Base-by-base conservation (phyloP, 805 yeast genomes). In the Cyberlindnera nakhonratchasimensis region DNA sequence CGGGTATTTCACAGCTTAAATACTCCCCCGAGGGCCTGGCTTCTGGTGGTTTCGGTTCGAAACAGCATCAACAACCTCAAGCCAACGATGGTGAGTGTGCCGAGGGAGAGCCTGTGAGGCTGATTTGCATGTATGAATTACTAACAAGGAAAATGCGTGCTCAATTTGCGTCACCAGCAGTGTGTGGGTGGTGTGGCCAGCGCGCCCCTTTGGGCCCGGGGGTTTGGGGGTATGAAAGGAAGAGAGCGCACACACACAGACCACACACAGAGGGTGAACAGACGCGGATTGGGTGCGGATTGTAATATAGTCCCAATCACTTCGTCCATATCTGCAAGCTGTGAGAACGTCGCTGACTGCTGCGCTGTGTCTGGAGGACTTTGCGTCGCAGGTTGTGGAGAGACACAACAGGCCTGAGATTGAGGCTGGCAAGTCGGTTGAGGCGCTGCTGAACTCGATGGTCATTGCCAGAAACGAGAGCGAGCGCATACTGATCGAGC, bases 331-430 rank as follows among this genome's bases (percentile, higher is more conserved):
- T 58, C 75, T 93, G 40, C 82, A 86, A 7, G 96, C 97, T 1
- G 99, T 93, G 29, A 83, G 98, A 64, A 78, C 84, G 43, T 88
- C 98, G 22, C 75, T 93, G 53, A 87, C 95, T 21, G 97, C 96
- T 9, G 96, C 98, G 6, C 72, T 93, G 31, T 87, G 96, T 56
- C 72, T 93, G 50, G 91, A 88, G 61, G 90, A 90, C 68, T 93
- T 93, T 62, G 84, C 97, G 24, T 93, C 98, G 8, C 96, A 91
- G 65, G 75, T 86, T 43, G 96, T 86, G 17, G 99, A 93, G 69
- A 85, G 99, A 66, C 99, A 93, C 72, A 93, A 91, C 68, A 78
- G 91, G 52, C 99, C 99, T 4, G 99, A 93, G 64, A 84, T 93
- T 39, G 99, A 93, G 65, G 90, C 86, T 28, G 73, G 77, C 48